Evolutionary conservation across 2,329 filamentous ascomycete species (phyloP), one percentile per base, ranked within the genome.

Genomic region (Diaporthe batatas): DNA sequence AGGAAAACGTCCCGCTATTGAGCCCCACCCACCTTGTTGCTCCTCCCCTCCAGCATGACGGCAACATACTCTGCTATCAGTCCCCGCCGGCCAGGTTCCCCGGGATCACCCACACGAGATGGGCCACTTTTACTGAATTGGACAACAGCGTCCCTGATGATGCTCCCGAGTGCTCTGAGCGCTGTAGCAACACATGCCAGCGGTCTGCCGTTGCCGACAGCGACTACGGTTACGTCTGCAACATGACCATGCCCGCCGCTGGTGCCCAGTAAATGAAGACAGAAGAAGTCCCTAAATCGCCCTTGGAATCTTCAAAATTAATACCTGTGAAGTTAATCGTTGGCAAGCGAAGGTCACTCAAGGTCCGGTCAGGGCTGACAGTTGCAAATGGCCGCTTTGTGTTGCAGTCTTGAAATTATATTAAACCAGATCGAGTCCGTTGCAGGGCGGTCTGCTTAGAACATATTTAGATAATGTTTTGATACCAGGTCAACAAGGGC

Each of bases 181-280:
- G 47, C 36, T 73, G 72, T 58, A 51, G 68, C 34, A 58, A 62
- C 36, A 71, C 23, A 16, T 73, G 72, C 72, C 72, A 71, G 59
- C 72, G 71, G 23, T 73, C 72, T 2, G 65, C 70, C 44, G 72
- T 73, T 29, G 58, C 72, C 42, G 57, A 73, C 72, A 73, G 70
- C 54, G 70, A 72, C 70, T 72, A 36, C 25, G 70, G 70, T 1
- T 72, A 72, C 62, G 68, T 23, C 36, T 72, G 70, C 70, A 72
- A 72, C 62, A 36, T 34, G 34, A 72, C 70, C n/a, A 12, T 49
- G 18, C 21, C 70, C 21, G 53, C 57, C 25, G 12, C 21, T 55
- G 65, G 51, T 42, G 51, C 59, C 59, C 44, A 51, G 6, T 65
- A 65, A 65, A 18, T 5, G 6, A 6, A 32, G 18, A 36, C 21